Base-by-base conservation (phyloP, 2,329 filamentous ascomycete species). In the Exophiala lecanii-corni region DNA sequence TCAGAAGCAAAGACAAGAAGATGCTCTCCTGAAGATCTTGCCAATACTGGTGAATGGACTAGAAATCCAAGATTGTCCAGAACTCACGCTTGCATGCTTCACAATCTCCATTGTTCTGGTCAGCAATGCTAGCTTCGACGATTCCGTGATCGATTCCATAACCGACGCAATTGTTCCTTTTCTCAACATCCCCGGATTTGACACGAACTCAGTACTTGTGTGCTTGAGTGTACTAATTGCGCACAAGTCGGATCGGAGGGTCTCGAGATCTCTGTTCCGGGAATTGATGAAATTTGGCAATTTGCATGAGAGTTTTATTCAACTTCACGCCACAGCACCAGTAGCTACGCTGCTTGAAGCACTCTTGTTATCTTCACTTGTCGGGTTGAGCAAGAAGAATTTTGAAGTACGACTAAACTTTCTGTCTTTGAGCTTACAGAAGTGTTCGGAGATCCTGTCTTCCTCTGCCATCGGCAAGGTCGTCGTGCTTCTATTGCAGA, bases 71-170 rank as follows among this genome's bases (percentile, higher is more conserved):
- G 81, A 84, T 48, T 81, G 83, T 0, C 78, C 88, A 1, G 86
- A 91, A 49, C 71, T 95, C 31, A 85, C 89, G 53, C 77, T 94
- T 47, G 89, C 85, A 12, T 89, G 86, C 44, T 97, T 95, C 63
- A 95, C 96, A 84, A 81, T 95, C 15, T 76, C 89, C 43, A 80
- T 88, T 5, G 81, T 97, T 36, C 76, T 97, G 49, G 89, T 87
- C 5, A 82, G 86, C 36, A 95, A 95, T 64, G 82, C 84, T 1
- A 75, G 78, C 36, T 73, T 97, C 10, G 79, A 85, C 35, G 89
- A 97, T 56, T 77, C 78, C 43, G 78, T 89, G 2, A 72, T 97
- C n/a, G 81, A 86, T 41, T 82, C 83, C 1, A 75, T 98, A 58
- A 94, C 97, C 88, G 86, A 94, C 57, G 87, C 89, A 50, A 78